Evolutionary conservation across 2,329 filamentous ascomycete genomes (phyloP), one percentile per base, ranked within the genome.

Genomic region (Ophiocordyceps camponoti-rufipedis): DNA sequence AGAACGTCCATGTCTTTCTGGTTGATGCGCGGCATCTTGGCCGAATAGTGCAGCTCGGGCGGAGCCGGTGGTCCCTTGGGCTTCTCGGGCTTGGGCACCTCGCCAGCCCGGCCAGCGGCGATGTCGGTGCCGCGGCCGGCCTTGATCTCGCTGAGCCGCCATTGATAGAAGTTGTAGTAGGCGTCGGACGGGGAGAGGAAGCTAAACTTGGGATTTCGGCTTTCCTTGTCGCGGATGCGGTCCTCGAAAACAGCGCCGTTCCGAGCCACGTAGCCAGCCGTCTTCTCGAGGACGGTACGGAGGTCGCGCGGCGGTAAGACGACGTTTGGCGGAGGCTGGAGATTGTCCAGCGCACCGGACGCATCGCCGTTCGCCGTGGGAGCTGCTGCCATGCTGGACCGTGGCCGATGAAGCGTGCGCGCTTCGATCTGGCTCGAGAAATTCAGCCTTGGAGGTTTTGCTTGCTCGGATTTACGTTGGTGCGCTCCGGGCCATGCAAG

Each of bases 1-100:
- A 82, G 70, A 44, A 80, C 70, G 53, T 81, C 77, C 50, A 96
- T 67, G 70, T 98, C 91, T 62, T 94, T 85, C 51, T 93, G 86
- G 64, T 82, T 94, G 66, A 98, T 94, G 53, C 88, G 89, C 47
- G 91, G 91, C 85, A 96, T 94, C 59, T 88, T 83, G 54, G 91
- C 88, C 46, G 86, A 94, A 67, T 95, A 98, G 53, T 84, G 77
- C 58, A 93, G 96, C 55, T 88, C 82, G 47, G 83, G 75, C 14
- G 91, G 91, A 56, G 88, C 79, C 41, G 82, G 79, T 8, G 89
- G 89, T 19, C 88, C 89, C 61, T 83, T 76, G 41, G 85, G 80
- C 58, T 83, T 86, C 46, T 68, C 68, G 44, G 68, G 66, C 14
- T 61, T 65, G 40, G 68, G 68, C 13, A 69, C 65, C 53, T 87